phyloP scores from a whole-genome alignment of 164 flowering plant species.

The Vitis cinerea region DNA sequence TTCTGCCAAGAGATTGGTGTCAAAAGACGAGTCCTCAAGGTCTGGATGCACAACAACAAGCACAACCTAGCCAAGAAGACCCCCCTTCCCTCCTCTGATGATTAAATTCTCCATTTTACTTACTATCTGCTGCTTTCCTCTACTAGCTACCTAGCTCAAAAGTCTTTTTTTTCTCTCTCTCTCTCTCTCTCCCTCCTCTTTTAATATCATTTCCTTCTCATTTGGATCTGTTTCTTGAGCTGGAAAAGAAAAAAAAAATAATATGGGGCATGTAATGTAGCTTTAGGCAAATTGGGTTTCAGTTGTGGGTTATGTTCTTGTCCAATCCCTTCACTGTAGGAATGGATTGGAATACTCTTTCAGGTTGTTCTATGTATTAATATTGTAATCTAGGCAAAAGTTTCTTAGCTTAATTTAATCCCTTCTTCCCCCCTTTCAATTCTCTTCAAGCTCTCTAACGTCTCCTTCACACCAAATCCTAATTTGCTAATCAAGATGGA shows the following conservation, averaged over 20 bases:
- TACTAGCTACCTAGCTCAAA: no score
- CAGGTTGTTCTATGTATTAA: slow-evolving; percentile 1
- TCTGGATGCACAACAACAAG: slow-evolving; percentile 98
- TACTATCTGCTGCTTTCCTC: no score
- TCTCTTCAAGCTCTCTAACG: no score
- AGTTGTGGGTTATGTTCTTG: slow-evolving; percentile 7
- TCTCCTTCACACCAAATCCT: no score
- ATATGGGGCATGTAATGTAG: no score
- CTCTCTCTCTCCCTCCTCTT: no score
- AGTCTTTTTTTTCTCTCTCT: no score
- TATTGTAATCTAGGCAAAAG: slow-evolving; percentile 2
- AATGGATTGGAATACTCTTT: slow-evolving; percentile 2
- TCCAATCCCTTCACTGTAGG: neutral
- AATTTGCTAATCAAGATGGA: no score
- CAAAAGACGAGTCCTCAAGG: slow-evolving; percentile 86
- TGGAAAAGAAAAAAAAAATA: no score
- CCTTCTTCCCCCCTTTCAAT: no score
- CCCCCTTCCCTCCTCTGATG: slow-evolving; percentile 4
- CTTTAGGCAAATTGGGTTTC: neutral
- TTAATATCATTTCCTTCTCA: no score
- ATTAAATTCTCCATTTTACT: neutral
- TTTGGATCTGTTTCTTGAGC: neutral
- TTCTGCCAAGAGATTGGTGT: slow-evolving; percentile 89
- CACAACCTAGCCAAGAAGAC: slow-evolving; percentile 69
- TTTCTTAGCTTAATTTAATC: slow-evolving; percentile 3